Evolutionary conservation across 2,329 filamentous ascomycete species (phyloP), one percentile per base, ranked within the genome.

Genomic region (Calycina marina): DNA sequence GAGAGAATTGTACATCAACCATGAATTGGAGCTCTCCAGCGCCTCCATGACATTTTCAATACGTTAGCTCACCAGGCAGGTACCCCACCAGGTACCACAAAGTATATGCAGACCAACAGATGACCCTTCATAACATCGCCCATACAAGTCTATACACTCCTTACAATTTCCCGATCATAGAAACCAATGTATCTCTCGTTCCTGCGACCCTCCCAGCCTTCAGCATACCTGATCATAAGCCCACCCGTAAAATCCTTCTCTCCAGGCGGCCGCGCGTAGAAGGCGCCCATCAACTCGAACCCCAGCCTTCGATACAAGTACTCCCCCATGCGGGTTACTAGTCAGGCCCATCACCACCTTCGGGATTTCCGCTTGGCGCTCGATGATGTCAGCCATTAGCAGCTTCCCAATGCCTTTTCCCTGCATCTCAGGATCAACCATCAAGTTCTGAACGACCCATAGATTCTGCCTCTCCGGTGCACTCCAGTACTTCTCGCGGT

Each of bases 221-320:
- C 34, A 6, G 40, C 39, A 32, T 40, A 44, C 39, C 38, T 40
- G 22, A 47, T 39, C 37, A 47, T 43, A 32, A 43, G 35, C 4
- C 44, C 46, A 17, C 43, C 43, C 5, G 40, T 40, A n/a, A 25
- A 25, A 18, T 41, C 32, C 6, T 27, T 28, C 10, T 31, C 34
- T 15, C 36, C 14, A 20, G 26, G 25, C 6, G 36, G 11, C n/a
- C 40, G 31, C 14, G 30, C 16, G 10, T 24, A 38, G 18, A 43
- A 48, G 14, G 42, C 35, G 4, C 40, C 46, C 8, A 46, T 9
- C 31, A 30, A 22, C 13, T 37, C 36, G 34, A 50, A 48, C 0
- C 48, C 46, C 16, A 50, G 9, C n/a, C 40, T 50, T 6, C 40
- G 28, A 37, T 49, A 48, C 27, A 51, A 18, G 3, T 13, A 34